These are phyloP conservation scores for Ichthyophthirius multifiliis DNA, from an alignment of 169 alveolate species.

Conservation along the genomic window DNA sequence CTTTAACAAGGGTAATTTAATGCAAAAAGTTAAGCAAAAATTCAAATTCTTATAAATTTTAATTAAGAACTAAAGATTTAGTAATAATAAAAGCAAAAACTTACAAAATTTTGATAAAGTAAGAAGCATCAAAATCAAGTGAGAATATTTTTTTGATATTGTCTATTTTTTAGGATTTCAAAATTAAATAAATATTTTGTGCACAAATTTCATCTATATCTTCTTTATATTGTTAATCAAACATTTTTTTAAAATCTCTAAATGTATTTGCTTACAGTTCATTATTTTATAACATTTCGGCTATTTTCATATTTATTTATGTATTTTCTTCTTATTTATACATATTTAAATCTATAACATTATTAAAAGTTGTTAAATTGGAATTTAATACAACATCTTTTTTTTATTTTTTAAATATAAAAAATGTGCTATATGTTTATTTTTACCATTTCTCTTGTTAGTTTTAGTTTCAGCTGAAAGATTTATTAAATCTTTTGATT, in stretches of 20 bases:
- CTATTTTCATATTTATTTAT: background rate
- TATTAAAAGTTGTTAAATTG: slow-evolving; percentile 1
- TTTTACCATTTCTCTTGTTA: slow-evolving; percentile 2
- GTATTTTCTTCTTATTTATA: background rate
- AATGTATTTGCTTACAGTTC: slow-evolving; percentile 17
- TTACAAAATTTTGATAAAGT: slow-evolving; percentile 21
- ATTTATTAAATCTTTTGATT: slow-evolving; percentile 29
- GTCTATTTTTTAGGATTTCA: background rate
- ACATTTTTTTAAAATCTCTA: slow-evolving; percentile 36
- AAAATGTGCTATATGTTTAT: background rate
- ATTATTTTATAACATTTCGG: background rate
- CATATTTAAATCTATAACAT: background rate
- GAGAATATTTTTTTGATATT: slow-evolving; percentile 32
- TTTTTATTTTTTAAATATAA: background rate
- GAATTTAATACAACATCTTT: slow-evolving; percentile 1
- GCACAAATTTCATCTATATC: slow-evolving; percentile 7
- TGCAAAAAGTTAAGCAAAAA: background rate
- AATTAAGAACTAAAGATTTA: background rate
- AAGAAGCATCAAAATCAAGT: slow-evolving; percentile 21
- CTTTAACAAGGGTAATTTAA: background rate
- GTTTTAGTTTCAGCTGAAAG: slow-evolving; percentile 1
- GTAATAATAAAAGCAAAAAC: slow-evolving; percentile 9
- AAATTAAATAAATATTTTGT: background rate
- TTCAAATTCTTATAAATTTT: background rate
- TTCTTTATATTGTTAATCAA: background rate